phyloP scores from a whole-genome alignment of 164 flowering plant genomes.

The Vitis vinifera region DNA sequence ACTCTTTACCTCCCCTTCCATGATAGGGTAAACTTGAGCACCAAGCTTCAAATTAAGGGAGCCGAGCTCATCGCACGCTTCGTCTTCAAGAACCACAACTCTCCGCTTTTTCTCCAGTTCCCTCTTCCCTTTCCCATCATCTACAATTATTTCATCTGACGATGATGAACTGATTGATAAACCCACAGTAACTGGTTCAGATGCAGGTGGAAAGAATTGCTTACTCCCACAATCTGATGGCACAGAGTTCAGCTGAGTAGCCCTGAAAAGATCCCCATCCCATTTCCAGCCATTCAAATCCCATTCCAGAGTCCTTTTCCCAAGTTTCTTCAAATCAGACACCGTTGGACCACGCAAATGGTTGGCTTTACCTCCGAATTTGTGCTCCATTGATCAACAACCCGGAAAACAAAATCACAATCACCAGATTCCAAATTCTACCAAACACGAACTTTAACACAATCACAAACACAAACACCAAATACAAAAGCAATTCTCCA shows the following conservation, averaged over 20 bases:
- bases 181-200: slow-evolving; percentile 25
- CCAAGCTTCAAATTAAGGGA: slow-evolving; percentile 70
- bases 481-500: background rate
- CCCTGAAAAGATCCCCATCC: slow-evolving; percentile 74
- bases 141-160: slow-evolving; percentile 26
- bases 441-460: background rate
- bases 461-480: background rate
- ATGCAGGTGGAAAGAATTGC: slow-evolving; percentile 44
- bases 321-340: slow-evolving; percentile 31
- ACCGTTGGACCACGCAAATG: slow-evolving; percentile 32
- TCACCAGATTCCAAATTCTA: slow-evolving; percentile 9
- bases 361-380: slow-evolving; percentile 32
- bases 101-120: slow-evolving; percentile 65
- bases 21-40: slow-evolving; percentile 42
- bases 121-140: slow-evolving; percentile 20
- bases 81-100: slow-evolving; percentile 35
- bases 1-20: slow-evolving; percentile 42
- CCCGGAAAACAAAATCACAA: slow-evolving; percentile 3
- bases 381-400: slow-evolving; percentile 49
- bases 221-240: slow-evolving; percentile 39
- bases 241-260: slow-evolving; percentile 40
- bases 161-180: slow-evolving; percentile 24
- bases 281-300: slow-evolving; percentile 82
- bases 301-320: slow-evolving; percentile 66
- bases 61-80: slow-evolving; percentile 41